phyloP scores from a whole-genome alignment of 257 asterid genomes.

The Solanum arcanum region DNA sequence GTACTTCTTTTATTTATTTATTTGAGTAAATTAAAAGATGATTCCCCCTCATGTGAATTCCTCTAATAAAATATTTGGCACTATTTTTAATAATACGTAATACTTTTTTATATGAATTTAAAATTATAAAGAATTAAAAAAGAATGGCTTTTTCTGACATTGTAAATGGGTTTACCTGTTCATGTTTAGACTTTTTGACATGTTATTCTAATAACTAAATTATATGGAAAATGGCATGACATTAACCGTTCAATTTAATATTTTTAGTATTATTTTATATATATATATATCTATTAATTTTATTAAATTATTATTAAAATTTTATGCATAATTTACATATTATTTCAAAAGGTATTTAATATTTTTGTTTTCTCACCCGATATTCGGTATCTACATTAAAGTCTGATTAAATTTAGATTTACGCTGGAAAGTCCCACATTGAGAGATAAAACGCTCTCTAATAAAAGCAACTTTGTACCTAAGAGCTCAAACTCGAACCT shows the following conservation, averaged over 20 bases:
- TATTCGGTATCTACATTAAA: accelerated
- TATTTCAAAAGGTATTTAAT: too few species aligned
- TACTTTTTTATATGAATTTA: not conserved
- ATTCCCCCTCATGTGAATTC: not conserved
- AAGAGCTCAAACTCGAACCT: too few species aligned
- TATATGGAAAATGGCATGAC: not conserved
- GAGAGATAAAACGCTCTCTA: too few species aligned
- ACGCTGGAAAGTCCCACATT: accelerated
- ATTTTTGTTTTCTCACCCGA: too few species aligned
- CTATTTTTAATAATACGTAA: not conserved
- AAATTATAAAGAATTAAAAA: not conserved
- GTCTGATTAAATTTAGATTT: too few species aligned
- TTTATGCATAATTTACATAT: not conserved
- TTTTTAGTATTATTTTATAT: not conserved
- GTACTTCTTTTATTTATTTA: not conserved
- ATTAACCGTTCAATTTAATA: not conserved
- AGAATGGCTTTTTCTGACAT: not conserved
- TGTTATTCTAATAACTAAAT: not conserved
- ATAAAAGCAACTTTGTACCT: too few species aligned
- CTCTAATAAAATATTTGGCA: not conserved
- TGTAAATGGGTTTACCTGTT: not conserved
- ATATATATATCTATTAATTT: too few species aligned
- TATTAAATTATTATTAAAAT: too few species aligned
- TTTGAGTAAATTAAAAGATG: not conserved
- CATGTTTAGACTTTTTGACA: not conserved